Evolutionary conservation across 306 rosid genomes (phyloP).

Genomic region (Arachis hypogaea): DNA sequence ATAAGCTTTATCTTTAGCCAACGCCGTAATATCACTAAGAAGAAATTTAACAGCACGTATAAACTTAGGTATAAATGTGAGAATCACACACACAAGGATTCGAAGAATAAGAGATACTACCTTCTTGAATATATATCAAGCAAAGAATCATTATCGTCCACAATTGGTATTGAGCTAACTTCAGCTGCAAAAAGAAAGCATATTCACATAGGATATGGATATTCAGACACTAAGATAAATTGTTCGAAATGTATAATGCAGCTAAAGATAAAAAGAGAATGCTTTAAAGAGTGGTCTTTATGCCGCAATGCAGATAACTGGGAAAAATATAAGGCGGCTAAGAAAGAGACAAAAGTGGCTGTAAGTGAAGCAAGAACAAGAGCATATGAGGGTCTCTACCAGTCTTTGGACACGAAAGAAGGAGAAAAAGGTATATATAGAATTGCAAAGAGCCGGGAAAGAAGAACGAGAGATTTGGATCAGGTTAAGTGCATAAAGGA

Average conservation of each 20-base stretch:
- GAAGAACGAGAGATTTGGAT: too few relatives aligned
- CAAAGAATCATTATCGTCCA: constrained; percentile 75
- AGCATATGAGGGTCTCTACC: too few relatives aligned
- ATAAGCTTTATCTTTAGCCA: constrained; percentile 89
- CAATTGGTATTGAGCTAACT: constrained; percentile 85
- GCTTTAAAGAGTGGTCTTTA: too few relatives aligned
- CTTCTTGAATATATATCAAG: constrained; percentile 82
- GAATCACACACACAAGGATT: neutral
- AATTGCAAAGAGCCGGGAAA: too few relatives aligned
- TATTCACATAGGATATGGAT: constrained; percentile 37
- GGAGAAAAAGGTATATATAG: too few relatives aligned
- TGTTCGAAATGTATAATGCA: constrained; percentile 12
- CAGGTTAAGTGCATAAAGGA: too few relatives aligned
- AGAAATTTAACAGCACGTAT: constrained; percentile 31
- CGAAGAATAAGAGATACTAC: constrained; percentile 41
- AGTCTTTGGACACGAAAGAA: too few relatives aligned
- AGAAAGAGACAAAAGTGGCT: too few relatives aligned
- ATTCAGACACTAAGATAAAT: constrained; percentile 28
- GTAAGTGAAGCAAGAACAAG: too few relatives aligned
- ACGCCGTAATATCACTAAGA: constrained; percentile 82
- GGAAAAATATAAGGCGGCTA: too few relatives aligned
- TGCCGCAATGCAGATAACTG: too few relatives aligned
- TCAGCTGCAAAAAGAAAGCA: constrained; percentile 60
- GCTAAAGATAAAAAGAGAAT: too few relatives aligned
- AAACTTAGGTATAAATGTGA: constrained; percentile 20